Percentiles rank a stretch among this genome's conserved stretches.
Conservation (phyloP, 2,329 filamentous ascomycete species). For the Botrytis hyacinthi region DNA sequence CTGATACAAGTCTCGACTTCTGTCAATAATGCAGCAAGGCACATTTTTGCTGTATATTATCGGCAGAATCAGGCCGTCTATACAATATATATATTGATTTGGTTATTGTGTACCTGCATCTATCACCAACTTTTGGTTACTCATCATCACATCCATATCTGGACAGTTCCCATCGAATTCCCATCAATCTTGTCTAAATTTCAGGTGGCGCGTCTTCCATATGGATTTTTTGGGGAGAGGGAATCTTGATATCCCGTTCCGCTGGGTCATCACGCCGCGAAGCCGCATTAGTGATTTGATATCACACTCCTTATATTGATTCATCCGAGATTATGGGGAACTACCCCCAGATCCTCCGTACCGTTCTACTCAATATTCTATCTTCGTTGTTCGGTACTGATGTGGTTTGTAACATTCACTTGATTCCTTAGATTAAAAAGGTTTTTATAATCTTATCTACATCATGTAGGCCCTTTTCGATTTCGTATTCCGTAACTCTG, state of each 20-base stretch:
- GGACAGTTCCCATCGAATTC: neutral
- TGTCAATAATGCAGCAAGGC: conserved; percentile 4
- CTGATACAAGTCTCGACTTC: neutral
- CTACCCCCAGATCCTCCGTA: neutral
- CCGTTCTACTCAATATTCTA: neutral
- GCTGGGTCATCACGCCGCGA: neutral
- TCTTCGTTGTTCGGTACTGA: neutral
- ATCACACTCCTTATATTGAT: neutral
- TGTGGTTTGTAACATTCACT: conserved; percentile 11
- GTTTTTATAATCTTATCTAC: neutral
- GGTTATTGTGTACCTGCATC: neutral
- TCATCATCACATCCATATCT: neutral
- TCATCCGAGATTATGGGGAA: conserved; percentile 3
- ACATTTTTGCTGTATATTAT: neutral
- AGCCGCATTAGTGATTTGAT: neutral
- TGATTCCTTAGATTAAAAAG: neutral
- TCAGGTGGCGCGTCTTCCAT: neutral
- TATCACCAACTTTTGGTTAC: neutral
- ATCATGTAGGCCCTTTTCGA: neutral
- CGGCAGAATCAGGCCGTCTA: neutral
- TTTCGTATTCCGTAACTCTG: neutral
- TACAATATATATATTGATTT: neutral
- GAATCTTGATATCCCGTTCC: neutral
- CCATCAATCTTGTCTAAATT: neutral
- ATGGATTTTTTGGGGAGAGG: neutral